Evolutionary conservation across 2,329 filamentous ascomycete genomes (phyloP), one percentile per base, ranked within the genome.

Genomic region (Penicillium sp.): DNA sequence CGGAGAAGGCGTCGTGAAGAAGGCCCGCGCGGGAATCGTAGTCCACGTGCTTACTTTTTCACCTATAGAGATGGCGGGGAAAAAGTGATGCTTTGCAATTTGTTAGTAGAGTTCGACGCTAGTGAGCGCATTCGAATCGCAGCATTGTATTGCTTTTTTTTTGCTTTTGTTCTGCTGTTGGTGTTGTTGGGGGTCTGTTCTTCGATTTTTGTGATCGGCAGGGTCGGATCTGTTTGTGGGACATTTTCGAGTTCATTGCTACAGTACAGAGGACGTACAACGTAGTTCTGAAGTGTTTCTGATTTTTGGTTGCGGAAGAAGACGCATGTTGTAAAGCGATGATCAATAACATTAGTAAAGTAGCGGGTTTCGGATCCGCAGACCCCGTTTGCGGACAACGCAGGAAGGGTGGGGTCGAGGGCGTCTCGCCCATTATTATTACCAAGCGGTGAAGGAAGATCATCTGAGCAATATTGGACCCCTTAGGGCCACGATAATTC

Each of bases 401-500:
- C 48, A 50, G 35, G 29, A 21, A 2, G 29, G n/a, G 39, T 42
- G 48, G 33, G 25, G 31, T 49, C 47, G n/a, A 33, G 13, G 48
- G 21, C n/a, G 47, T 39, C 31, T 42, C 48, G 48, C 23, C 33
- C 48, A 27, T 16, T 23, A 27, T 50, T 50, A 25, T 50, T 27
- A 50, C 33, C 48, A 42, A 50, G 48, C 48, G 48, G 48, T 50
- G 48, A 50, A 29, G 33, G 48, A 29, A 42, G 48, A 50, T 50
- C 48, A 50, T 39, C 23, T 27, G 47, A 49, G 29, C 47, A 25
- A 50, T 39, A 27, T n/a, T 13, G 23, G 9, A 1, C 6, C 19
- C 14, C 26, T 50, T 50, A 21, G 47, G 23, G 35, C 33, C 33
- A 39, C 14, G 26, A 44, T 21, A 44, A 43, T 27, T 52, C 50